Percentiles rank a stretch among this genome's conserved stretches.
Conservation (phyloP, 805 yeast genomes). For the Candida piceae region DNA sequence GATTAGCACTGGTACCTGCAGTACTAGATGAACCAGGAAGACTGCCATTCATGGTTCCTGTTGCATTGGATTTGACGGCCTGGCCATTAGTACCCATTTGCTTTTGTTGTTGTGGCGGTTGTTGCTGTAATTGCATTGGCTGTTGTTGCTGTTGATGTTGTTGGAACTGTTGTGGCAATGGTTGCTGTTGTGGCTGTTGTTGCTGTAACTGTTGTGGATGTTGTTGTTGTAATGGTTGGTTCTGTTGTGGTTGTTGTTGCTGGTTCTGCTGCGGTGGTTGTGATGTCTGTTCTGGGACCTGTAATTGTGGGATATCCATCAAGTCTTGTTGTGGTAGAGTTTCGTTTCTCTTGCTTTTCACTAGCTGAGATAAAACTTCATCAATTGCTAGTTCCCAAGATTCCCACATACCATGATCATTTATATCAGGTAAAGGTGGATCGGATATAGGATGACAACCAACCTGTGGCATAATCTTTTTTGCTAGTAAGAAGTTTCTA, state of each 20-base stretch:
- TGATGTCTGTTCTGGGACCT: slow-evolving; percentile 18
- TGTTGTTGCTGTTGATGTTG: slow-evolving; percentile 4
- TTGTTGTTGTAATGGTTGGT: slow-evolving; percentile 3
- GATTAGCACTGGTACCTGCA: slow-evolving; percentile 10
- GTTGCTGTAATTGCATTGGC: slow-evolving; percentile 3
- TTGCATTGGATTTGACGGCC: neutral
- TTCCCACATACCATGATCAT: slow-evolving; percentile 92
- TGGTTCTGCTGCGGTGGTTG: slow-evolving; percentile 5
- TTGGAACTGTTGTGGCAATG: slow-evolving; percentile 3
- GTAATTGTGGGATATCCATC: slow-evolving; percentile 28
- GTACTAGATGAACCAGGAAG: neutral
- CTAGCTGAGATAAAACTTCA: slow-evolving; percentile 75
- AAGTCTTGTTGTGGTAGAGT: slow-evolving; percentile 17
- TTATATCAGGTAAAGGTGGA: slow-evolving; percentile 84
- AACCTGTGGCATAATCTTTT: slow-evolving; percentile 86
- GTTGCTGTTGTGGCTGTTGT: slow-evolving; percentile 12
- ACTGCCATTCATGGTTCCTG: slow-evolving; percentile 1
- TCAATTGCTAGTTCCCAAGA: slow-evolving; percentile 97
- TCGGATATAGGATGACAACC: slow-evolving; percentile 94
- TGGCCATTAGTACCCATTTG: neutral
- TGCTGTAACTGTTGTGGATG: slow-evolving; percentile 25
- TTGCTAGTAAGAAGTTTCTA: slow-evolving; percentile 87
- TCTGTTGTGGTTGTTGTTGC: slow-evolving; percentile 4
- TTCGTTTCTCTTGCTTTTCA: slow-evolving; percentile 34
- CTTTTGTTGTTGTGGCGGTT: slow-evolving; percentile 2